phyloP scores from a whole-genome alignment of 257 asterid species.

The Nicotiana tomentosiformis region DNA sequence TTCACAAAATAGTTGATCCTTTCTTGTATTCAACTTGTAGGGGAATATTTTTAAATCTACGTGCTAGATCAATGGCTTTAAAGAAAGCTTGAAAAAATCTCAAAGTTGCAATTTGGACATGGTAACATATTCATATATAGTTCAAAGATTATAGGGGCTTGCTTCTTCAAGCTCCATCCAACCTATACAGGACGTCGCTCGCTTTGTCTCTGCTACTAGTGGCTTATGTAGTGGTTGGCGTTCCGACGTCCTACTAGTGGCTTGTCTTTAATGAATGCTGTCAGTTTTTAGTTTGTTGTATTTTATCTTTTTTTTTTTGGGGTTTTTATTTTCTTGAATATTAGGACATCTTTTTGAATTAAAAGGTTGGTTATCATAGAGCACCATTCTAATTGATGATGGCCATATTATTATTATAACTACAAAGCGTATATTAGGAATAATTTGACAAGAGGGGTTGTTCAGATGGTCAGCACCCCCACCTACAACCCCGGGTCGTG shows the following conservation, averaged over 20 bases:
- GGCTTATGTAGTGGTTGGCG: neutral
- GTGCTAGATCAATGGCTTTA: constrained; percentile 57
- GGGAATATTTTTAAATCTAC: constrained; percentile 75
- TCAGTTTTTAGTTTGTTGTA: neutral
- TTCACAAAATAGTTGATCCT: neutral
- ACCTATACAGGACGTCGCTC: neutral
- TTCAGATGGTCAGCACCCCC: no score
- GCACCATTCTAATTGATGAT: neutral
- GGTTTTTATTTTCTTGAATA: neutral
- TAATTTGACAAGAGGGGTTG: neutral
- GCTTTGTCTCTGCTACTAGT: constrained; percentile 8
- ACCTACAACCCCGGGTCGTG: no score
- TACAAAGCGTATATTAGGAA: neutral
- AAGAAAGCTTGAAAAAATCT: constrained; percentile 32
- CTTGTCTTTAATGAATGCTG: neutral
- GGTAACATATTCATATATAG: neutral
- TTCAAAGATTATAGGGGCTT: neutral
- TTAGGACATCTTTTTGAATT: neutral
- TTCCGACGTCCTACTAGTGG: neutral
- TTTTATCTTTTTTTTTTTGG: neutral
- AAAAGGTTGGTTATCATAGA: neutral
- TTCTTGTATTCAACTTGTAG: constrained; percentile 28
- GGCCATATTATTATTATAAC: neutral
- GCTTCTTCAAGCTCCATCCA: neutral
- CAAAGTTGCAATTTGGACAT: neutral